A percentile compares a stretch with the other conserved stretches of the same genome.
Evolutionary conservation across 345 rosid species (phyloP).

Genomic region (Anacardium occidentale): DNA sequence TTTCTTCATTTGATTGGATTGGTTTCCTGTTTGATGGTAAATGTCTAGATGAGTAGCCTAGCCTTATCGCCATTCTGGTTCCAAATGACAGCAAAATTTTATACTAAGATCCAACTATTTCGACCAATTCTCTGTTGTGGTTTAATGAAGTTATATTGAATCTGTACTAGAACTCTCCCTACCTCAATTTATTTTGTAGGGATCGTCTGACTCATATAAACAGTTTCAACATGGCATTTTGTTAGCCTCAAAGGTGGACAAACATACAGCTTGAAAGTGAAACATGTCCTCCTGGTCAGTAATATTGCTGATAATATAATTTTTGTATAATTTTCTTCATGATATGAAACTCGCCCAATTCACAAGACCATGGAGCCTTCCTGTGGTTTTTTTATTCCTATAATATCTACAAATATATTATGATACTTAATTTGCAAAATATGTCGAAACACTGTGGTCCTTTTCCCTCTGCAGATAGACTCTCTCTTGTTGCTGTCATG

Average conservation of each 20-base stretch:
- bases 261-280: background rate
- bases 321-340: no score
- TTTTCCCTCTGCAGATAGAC: background rate
- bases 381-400: background rate
- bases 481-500: background rate
- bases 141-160: background rate
- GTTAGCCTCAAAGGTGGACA: background rate
- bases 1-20: background rate
- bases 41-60: background rate
- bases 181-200: background rate
- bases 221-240: background rate
- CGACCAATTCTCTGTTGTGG: background rate
- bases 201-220: background rate
- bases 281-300: background rate
- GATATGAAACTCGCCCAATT: no score
- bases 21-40: background rate
- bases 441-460: background rate
- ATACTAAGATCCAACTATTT: background rate
- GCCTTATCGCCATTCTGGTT: background rate
- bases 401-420: background rate
- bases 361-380: background rate
- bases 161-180: background rate
- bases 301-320: background rate
- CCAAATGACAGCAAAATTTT: background rate
- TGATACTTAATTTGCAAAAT: background rate